phyloP scores from a whole-genome alignment of 345 rosid genomes.

The Eucalyptus regnans region DNA sequence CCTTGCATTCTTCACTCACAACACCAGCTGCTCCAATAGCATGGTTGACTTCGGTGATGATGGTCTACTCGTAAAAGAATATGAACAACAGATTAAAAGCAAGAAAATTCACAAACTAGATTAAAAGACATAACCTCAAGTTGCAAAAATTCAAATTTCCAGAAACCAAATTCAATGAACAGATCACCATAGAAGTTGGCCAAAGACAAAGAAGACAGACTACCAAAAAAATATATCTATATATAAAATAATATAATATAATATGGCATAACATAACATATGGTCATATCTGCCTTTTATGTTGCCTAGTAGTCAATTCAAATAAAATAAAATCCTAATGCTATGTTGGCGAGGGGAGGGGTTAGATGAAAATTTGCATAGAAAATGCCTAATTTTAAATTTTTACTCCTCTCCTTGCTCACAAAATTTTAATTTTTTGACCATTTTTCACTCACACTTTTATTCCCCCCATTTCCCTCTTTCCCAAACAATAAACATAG shows the following conservation, averaged over 20 bases:
- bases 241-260: no score
- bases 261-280: no score
- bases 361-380: background rate
- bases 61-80: slow-evolving; percentile 9
- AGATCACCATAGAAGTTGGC: background rate
- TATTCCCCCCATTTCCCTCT: background rate
- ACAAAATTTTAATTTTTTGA: background rate
- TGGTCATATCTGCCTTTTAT: background rate
- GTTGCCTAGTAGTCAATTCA: background rate
- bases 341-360: background rate
- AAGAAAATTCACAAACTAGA: background rate
- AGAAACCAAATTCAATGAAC: background rate
- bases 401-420: background rate
- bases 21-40: slow-evolving; percentile 69
- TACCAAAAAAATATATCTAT: background rate
- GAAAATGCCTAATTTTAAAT: background rate
- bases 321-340: background rate
- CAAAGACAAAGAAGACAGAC: background rate
- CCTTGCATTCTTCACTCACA: slow-evolving; percentile 57
- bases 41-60: slow-evolving; percentile 47
- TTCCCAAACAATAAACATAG: background rate
- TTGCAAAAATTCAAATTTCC: background rate
- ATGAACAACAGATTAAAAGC: background rate
- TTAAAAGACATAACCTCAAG: background rate
- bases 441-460: background rate